Evolutionary conservation across 345 rosid species (phyloP).

Genomic region (Pelargonium nanum): DNA sequence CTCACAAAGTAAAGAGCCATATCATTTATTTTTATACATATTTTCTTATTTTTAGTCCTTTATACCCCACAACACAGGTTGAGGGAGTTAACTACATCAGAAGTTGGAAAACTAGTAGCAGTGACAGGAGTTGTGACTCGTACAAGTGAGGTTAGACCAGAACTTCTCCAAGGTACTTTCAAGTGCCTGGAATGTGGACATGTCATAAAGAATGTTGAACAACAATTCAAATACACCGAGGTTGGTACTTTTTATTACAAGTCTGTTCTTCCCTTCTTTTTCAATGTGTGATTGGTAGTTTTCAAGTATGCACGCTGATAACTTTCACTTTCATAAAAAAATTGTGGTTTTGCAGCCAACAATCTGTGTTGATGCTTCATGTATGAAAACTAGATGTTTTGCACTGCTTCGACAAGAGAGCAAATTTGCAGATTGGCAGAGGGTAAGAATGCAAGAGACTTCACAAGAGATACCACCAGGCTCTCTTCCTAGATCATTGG

Average conservation of each 20-base stretch:
- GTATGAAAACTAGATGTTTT: constrained; percentile 61
- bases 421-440: constrained; percentile 96
- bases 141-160: constrained; percentile 93
- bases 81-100: constrained; percentile 74
- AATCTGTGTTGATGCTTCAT: constrained; percentile 60
- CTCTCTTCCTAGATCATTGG: constrained; percentile 87
- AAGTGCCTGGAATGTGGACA: constrained; percentile 78
- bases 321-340: background rate
- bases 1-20: background rate
- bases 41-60: background rate
- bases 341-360: constrained; percentile 48
- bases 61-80: constrained; percentile 24
- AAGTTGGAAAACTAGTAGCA: constrained; percentile 80
- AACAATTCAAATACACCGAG: constrained; percentile 94
- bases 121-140: constrained; percentile 92
- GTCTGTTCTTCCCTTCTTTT: background rate
- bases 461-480: constrained; percentile 97
- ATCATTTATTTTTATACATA: background rate
- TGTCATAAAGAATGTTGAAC: constrained; percentile 76
- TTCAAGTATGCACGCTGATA: background rate
- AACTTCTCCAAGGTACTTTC: constrained; percentile 83
- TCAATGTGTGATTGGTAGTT: background rate
- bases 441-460: constrained; percentile 97
- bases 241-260: constrained; percentile 17
- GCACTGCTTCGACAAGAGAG: constrained; percentile 91